These are phyloP conservation scores for Pulicaria dysenterica DNA, from an alignment of 129 eudicot genomes.

Conservation along the genomic window DNA sequence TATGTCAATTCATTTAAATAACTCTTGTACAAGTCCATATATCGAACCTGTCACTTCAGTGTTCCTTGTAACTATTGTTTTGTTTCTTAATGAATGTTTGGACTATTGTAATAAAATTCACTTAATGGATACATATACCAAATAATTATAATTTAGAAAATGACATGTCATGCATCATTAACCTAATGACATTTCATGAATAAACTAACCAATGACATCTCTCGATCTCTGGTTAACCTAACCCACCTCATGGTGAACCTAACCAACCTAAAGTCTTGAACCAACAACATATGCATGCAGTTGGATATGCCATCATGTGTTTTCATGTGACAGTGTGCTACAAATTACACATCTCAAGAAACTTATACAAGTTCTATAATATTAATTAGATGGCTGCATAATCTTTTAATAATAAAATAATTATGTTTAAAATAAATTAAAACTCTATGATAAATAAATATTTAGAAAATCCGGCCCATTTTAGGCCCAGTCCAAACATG, in stretches of 20 bases:
- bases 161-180: not conserved
- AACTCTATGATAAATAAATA: not conserved
- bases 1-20: no score
- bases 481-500: not conserved
- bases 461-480: not conserved
- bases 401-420: not conserved
- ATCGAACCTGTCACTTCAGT: no score
- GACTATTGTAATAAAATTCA: no score
- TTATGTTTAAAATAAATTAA: not conserved
- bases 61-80: no score
- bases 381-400: no score
- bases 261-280: constrained; percentile 16
- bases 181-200: not conserved
- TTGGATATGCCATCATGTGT: not conserved
- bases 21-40: no score
- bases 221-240: not conserved
- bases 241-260: constrained; percentile 11
- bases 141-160: not conserved
- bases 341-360: not conserved
- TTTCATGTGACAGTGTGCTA: constrained; percentile 12
- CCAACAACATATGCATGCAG: constrained; percentile 17
- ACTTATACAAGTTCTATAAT: no score
- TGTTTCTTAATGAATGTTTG: no score
- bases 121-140: no score
- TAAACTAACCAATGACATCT: not conserved